phyloP scores from a whole-genome alignment of 73 alveolate genomes.

The Diophrys appendiculata region DNA sequence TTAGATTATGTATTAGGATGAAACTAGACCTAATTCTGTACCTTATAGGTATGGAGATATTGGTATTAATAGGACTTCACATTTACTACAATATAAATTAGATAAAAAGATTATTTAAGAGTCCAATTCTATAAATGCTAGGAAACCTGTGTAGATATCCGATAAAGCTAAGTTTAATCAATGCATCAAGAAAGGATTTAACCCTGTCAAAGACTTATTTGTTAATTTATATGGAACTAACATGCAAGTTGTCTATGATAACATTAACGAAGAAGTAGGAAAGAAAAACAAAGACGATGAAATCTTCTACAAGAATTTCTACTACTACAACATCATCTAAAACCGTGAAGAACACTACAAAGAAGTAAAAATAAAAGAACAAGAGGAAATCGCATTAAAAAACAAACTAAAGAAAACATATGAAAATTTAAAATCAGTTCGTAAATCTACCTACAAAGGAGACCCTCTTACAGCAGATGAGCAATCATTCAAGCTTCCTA shows the following conservation, averaged over 20 bases:
- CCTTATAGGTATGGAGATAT: background rate
- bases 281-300: background rate
- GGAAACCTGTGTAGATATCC: background rate
- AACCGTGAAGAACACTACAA: conserved; percentile 16
- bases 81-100: background rate
- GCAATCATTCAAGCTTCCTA: background rate
- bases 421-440: background rate
- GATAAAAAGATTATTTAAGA: background rate
- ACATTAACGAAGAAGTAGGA: background rate
- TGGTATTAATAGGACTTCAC: background rate
- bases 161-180: background rate
- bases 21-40: background rate
- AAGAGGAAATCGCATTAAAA: conserved; percentile 10
- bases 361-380: background rate
- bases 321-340: conserved; percentile 24
- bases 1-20: background rate
- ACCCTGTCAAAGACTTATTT: conserved; percentile 7
- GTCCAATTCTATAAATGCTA: background rate
- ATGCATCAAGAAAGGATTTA: background rate
- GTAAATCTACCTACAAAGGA: background rate
- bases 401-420: background rate
- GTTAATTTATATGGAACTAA: background rate
- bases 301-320: conserved; percentile 5
- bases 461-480: background rate
- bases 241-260: background rate